A percentile compares a stretch with the other conserved stretches of the same genome.
Evolutionary conservation across 2,329 filamentous ascomycete species (phyloP).

Genomic region (Helminthosporium solani): DNA sequence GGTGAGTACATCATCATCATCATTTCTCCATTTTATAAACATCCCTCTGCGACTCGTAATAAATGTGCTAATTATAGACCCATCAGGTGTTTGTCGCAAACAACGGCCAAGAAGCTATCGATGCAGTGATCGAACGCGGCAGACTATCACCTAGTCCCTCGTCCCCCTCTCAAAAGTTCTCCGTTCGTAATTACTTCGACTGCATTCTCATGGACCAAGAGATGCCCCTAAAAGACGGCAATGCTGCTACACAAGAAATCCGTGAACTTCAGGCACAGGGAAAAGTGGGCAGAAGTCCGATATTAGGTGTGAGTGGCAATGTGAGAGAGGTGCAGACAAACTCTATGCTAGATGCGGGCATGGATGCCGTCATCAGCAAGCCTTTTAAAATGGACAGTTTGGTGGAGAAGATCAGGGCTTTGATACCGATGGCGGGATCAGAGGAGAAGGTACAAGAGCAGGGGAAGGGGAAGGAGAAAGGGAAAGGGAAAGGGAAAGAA

Average conservation of each 20-base stretch:
- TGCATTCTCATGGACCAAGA: conserved; percentile 48
- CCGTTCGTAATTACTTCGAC: conserved; percentile 40
- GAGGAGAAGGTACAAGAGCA: too few relatives aligned
- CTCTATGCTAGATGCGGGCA: conserved; percentile 39
- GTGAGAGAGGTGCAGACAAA: conserved; percentile 38
- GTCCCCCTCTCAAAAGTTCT: too few relatives aligned
- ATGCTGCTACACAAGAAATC: conserved; percentile 44
- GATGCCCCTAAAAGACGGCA: conserved; percentile 49
- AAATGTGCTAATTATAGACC: background rate
- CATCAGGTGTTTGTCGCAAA: conserved; percentile 38
- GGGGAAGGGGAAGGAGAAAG: background rate
- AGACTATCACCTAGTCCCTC: too few relatives aligned
- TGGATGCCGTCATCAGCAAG: conserved; percentile 44
- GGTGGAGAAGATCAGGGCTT: conserved; percentile 27
- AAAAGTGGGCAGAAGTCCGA: conserved; percentile 35
- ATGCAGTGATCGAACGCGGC: conserved; percentile 39
- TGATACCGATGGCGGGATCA: conserved; percentile 17
- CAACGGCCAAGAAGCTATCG: conserved; percentile 49
- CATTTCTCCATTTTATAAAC: too few relatives aligned
- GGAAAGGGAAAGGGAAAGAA: background rate
- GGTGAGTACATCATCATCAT: conserved; percentile 20
- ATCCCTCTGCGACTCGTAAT: too few relatives aligned
- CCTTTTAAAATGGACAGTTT: conserved; percentile 42
- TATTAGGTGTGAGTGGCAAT: conserved; percentile 44
- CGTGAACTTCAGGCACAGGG: conserved; percentile 38